A percentile compares a stretch with the other conserved stretches of the same genome.
phyloP scores from a whole-genome alignment of 1,139 yeast genomes.

The Scheffersomyces illinoinensis region DNA sequence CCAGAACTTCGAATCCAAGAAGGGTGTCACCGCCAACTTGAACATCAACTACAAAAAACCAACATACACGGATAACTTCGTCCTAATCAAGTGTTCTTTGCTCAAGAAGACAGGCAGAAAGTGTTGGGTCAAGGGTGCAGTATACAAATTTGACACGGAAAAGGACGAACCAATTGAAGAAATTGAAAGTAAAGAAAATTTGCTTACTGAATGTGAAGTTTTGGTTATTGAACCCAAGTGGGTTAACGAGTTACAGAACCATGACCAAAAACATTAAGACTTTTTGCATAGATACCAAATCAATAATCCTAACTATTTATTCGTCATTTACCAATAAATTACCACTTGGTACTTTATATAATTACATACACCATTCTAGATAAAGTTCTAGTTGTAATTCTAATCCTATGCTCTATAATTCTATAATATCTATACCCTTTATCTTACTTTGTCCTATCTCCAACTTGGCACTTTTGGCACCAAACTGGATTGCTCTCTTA shows the following conservation, averaged over 20 bases:
- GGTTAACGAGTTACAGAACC: slow-evolving; percentile 36
- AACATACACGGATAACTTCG: slow-evolving; percentile 31
- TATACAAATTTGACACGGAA: slow-evolving; percentile 23
- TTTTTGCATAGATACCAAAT: neutral
- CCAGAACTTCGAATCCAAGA: slow-evolving; percentile 43
- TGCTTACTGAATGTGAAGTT: slow-evolving; percentile 42
- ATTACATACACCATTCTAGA: neutral
- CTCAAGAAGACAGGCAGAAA: slow-evolving; percentile 40
- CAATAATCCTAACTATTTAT: neutral
- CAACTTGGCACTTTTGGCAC: slow-evolving; percentile 93
- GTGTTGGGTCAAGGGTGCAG: slow-evolving; percentile 43
- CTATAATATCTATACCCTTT: slow-evolving; percentile 58
- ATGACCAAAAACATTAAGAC: slow-evolving; percentile 1
- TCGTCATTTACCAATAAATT: neutral
- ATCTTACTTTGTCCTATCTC: slow-evolving; percentile 67
- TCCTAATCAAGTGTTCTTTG: slow-evolving; percentile 37
- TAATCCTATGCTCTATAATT: slow-evolving; percentile 2
- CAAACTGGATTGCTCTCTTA: slow-evolving; percentile 96
- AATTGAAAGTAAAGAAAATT: slow-evolving; percentile 23
- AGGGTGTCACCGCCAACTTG: slow-evolving; percentile 49
- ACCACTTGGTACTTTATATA: neutral
- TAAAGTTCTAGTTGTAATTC: neutral
- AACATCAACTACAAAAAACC: slow-evolving; percentile 45
- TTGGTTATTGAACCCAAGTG: slow-evolving; percentile 50
- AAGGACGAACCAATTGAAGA: slow-evolving; percentile 10